Evolutionary conservation across 176 grass and related monocot genomes (phyloP).

Genomic region (Chloris gayana): DNA sequence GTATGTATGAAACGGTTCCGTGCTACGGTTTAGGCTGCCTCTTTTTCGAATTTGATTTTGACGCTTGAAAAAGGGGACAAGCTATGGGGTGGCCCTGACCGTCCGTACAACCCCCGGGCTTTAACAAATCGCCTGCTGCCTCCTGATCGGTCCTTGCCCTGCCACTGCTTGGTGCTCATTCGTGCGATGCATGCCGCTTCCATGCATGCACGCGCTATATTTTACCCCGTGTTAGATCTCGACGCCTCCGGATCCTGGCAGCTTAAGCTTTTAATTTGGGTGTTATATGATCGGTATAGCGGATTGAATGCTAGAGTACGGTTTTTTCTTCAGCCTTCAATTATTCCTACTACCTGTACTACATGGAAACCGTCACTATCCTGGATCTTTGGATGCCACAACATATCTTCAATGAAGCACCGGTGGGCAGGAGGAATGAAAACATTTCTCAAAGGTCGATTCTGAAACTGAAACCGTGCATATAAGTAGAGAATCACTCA

Average conservation of each 20-base stretch:
- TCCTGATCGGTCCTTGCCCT: neutral
- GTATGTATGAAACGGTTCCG: too few species aligned
- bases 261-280: conserved; percentile 6
- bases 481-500: too few species aligned
- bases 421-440: neutral
- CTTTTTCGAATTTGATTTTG: neutral
- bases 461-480: too few species aligned
- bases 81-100: conserved; percentile 2
- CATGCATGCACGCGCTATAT: neutral
- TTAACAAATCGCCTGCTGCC: conserved; percentile 15
- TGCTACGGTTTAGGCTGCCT: neutral
- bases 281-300: neutral
- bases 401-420: neutral
- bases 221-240: neutral
- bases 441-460: neutral
- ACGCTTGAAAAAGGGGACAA: neutral
- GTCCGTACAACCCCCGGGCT: conserved; percentile 27
- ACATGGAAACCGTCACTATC: neutral
- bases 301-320: neutral
- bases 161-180: neutral
- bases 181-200: neutral
- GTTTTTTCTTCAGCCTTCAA: neutral
- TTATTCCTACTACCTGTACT: neutral
- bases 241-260: conserved; percentile 5
- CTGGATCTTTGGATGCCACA: neutral